A percentile compares a stretch with the other conserved stretches of the same genome.
Evolutionary conservation across 768 basidiomycete species (phyloP).

Genomic region (Galerina marginata): DNA sequence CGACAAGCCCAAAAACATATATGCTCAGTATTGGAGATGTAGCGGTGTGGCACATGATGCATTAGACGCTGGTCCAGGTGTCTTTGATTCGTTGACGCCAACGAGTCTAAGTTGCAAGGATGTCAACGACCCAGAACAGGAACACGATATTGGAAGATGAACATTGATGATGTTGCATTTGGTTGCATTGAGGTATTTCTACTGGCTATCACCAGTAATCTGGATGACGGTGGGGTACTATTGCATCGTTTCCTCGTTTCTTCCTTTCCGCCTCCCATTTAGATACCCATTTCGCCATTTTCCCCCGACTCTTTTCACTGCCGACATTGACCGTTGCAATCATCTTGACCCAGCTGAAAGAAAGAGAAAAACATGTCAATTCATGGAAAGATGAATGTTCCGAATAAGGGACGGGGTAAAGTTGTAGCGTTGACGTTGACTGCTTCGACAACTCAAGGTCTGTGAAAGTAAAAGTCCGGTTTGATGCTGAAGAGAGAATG

Average conservation of each 20-base stretch:
- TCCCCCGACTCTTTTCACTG: slow-evolving; percentile 70
- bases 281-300: slow-evolving; percentile 90
- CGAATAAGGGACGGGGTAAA: slow-evolving; percentile 90
- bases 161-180: no score
- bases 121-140: no score
- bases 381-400: slow-evolving; percentile 98
- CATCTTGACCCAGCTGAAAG: slow-evolving; percentile 83
- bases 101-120: no score
- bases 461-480: slow-evolving; percentile 69
- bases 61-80: no score
- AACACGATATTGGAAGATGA: no score
- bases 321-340: slow-evolving; percentile 96
- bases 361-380: slow-evolving; percentile 93
- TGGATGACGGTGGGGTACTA: slow-evolving; percentile 46
- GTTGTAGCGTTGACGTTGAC: slow-evolving; percentile 68
- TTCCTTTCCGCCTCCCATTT: slow-evolving; percentile 88
- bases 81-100: no score
- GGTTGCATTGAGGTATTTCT: not conserved
- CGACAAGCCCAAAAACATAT: no score
- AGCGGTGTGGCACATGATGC: no score
- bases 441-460: slow-evolving; percentile 73
- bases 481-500: slow-evolving; percentile 71
- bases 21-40: no score
- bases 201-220: slow-evolving; percentile 51
- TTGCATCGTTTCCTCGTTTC: slow-evolving; percentile 44